Conservation (phyloP, 371 early-diverging fungal genomes). For the Fennellomyces sp. region DNA sequence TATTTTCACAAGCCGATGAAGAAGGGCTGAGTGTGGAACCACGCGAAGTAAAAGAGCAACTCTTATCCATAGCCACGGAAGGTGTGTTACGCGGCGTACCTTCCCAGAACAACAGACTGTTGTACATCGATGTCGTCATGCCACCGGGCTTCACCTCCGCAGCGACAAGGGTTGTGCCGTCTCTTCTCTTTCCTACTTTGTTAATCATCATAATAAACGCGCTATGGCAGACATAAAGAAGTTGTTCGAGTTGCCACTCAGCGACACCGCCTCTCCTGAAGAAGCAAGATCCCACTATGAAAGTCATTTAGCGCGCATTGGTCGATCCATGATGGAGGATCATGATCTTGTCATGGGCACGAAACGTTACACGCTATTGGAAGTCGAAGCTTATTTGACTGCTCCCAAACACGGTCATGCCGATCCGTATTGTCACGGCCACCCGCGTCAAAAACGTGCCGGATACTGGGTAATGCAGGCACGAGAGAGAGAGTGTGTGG, state of each 20-base stretch:
- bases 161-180: no score
- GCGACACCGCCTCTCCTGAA: background rate
- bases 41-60: no score
- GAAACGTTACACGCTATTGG: constrained; percentile 19
- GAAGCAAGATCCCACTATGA: background rate
- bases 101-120: no score
- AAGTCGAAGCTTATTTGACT: constrained; percentile 28
- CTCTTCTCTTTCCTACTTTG: no score
- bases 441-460: constrained; percentile 20
- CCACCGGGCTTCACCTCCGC: no score
- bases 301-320: background rate
- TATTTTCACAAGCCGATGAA: background rate
- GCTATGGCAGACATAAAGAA: no score
- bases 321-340: constrained; percentile 4
- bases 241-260: background rate
- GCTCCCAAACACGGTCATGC: constrained; percentile 16
- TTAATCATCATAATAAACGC: no score
- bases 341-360: constrained; percentile 16
- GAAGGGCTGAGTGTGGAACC: no score
- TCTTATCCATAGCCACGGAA: no score
- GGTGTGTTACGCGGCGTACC: no score
- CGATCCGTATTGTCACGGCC: constrained; percentile 28
- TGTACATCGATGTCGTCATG: no score
- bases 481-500: background rate
- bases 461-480: constrained; percentile 17